phyloP scores from a whole-genome alignment of 495 filamentous ascomycete genomes.

The Cercophora samala region DNA sequence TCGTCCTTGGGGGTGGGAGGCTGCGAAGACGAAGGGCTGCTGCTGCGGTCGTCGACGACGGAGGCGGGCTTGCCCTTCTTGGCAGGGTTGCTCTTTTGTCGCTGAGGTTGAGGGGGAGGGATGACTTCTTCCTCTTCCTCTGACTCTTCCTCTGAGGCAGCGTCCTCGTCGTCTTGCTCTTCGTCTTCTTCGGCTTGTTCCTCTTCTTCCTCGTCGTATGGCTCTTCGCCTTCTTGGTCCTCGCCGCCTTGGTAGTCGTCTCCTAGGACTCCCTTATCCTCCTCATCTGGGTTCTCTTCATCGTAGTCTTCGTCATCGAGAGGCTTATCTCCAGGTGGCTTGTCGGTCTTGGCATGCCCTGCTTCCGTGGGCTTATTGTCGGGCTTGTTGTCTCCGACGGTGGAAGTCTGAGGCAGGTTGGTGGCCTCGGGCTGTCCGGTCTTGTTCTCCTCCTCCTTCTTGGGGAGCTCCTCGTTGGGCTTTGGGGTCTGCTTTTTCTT shows the following conservation, averaged over 20 bases:
- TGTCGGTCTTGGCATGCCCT: slow-evolving; percentile 15
- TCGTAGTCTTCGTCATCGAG: slow-evolving; percentile 24
- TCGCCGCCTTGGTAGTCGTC: slow-evolving; percentile 22
- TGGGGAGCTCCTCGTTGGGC: slow-evolving; percentile 20
- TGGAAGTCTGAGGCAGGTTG: not conserved
- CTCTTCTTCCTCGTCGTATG: slow-evolving; percentile 23
- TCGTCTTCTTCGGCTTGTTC: slow-evolving; percentile 16
- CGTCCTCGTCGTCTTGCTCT: slow-evolving; percentile 15
- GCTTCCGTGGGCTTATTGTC: slow-evolving; percentile 18
- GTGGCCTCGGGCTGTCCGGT: slow-evolving; percentile 8
- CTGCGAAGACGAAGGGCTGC: slow-evolving; percentile 29
- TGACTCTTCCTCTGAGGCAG: slow-evolving; percentile 10
- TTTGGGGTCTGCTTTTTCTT: slow-evolving; percentile 20
- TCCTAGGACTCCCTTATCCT: slow-evolving; percentile 23
- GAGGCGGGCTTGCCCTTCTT: slow-evolving; percentile 12
- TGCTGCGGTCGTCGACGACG: slow-evolving; percentile 17
- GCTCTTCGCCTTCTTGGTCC: slow-evolving; percentile 18
- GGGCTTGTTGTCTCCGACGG: slow-evolving; percentile 14
- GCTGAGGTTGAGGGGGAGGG: slow-evolving; percentile 12
- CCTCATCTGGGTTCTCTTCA: slow-evolving; percentile 27
- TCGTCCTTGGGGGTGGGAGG: slow-evolving; percentile 35
- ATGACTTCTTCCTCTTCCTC: slow-evolving; percentile 17
- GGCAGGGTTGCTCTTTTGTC: slow-evolving; percentile 10
- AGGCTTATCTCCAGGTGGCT: not conserved
- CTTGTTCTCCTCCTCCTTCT: slow-evolving; percentile 22